Conservation (phyloP, 768 basidiomycete species). For the Boletellus sp. region DNA sequence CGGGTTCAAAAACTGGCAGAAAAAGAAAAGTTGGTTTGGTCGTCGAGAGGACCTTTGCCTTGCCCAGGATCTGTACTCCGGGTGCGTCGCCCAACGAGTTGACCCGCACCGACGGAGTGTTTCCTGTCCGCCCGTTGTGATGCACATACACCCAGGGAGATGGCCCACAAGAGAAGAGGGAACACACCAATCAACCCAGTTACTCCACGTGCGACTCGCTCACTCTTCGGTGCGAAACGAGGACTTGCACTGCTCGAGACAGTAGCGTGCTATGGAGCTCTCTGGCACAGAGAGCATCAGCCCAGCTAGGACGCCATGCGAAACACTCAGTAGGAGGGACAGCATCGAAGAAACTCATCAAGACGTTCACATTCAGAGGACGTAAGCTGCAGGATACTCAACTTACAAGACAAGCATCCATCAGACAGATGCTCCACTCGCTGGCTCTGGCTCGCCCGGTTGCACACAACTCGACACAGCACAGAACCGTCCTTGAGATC, state of each 20-base stretch:
- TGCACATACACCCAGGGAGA: too few relatives aligned
- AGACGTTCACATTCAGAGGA: too few relatives aligned
- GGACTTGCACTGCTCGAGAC: constrained; percentile 35
- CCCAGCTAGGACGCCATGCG: constrained; percentile 64
- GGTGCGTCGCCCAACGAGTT: constrained; percentile 87
- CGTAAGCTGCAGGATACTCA: too few relatives aligned
- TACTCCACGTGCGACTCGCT: constrained; percentile 79
- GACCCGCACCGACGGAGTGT: constrained; percentile 90
- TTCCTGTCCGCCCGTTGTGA: constrained; percentile 49
- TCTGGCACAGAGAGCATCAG: constrained; percentile 73
- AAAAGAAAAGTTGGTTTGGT: constrained; percentile 56
- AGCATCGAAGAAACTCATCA: constrained; percentile 13
- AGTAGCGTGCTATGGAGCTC: constrained; percentile 56
- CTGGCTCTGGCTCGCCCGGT: constrained; percentile 34
- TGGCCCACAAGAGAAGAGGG: neutral
- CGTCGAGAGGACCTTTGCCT: constrained; percentile 70
- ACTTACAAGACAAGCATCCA: constrained; percentile 37
- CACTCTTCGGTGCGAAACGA: constrained; percentile 58
- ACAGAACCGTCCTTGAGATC: constrained; percentile 58
- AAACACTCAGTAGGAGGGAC: constrained; percentile 27
- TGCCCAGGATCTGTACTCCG: constrained; percentile 92
- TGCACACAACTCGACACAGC: constrained; percentile 26
- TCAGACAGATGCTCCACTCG: constrained; percentile 64
- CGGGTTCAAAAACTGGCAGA: constrained; percentile 82
- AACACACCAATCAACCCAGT: constrained; percentile 77